Percentiles rank a stretch among this genome's conserved stretches.
phyloP scores from a whole-genome alignment of 73 alveolate species.

The Diophrys sp. region DNA sequence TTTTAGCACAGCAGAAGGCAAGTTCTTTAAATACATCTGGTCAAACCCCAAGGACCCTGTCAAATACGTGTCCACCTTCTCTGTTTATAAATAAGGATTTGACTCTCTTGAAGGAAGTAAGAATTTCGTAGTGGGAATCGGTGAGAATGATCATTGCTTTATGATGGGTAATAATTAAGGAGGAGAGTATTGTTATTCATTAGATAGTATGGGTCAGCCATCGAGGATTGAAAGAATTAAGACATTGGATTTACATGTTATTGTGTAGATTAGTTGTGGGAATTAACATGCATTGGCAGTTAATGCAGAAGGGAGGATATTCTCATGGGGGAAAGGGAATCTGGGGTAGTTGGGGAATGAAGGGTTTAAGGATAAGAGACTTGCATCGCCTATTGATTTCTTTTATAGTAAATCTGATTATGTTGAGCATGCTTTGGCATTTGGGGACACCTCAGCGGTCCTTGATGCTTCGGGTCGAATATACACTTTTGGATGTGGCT shows the following conservation, averaged over 20 bases:
- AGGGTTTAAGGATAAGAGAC: neutral
- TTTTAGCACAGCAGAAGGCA: conserved; percentile 3
- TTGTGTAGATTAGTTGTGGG: neutral
- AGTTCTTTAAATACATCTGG: conserved; percentile 7
- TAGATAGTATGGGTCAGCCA: neutral
- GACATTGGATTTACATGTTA: neutral
- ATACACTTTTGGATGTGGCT: conserved; percentile 5
- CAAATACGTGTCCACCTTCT: neutral
- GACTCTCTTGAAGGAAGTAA: neutral
- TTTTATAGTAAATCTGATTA: neutral
- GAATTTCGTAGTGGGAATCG: neutral
- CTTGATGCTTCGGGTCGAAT: neutral
- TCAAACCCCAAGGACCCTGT: neutral
- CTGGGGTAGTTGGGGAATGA: conserved; percentile 9
- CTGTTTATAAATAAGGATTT: neutral
- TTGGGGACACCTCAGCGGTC: conserved; percentile 15
- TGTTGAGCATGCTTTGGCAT: neutral
- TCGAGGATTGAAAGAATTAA: conserved; percentile 4
- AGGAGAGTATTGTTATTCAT: neutral
- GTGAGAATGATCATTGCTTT: neutral
- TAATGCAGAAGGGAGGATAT: neutral
- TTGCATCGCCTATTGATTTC: neutral
- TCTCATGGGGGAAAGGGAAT: conserved; percentile 6
- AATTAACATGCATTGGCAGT: neutral
- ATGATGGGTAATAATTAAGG: neutral